These are phyloP conservation scores for Scytalidium sp. DNA, from an alignment of 2,329 filamentous ascomycete species.

Conservation along the genomic window DNA sequence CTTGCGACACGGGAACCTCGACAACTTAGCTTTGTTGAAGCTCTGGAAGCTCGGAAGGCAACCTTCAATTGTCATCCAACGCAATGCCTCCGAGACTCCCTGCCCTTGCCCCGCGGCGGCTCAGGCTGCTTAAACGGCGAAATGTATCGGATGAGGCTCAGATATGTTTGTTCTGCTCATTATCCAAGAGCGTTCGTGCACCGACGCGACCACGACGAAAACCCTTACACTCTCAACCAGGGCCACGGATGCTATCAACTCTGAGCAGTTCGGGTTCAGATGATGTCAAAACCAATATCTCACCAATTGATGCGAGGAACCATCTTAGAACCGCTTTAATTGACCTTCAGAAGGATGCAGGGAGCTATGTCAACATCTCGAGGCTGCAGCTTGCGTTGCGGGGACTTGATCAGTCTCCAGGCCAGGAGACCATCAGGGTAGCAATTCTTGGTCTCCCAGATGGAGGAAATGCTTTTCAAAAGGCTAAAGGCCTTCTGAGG, in stretches of 20 bases:
- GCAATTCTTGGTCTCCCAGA: slow-evolving; percentile 50
- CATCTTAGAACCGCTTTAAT: slow-evolving; percentile 41
- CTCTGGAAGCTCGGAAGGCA: neutral
- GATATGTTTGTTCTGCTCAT: neutral
- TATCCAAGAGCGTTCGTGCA: slow-evolving; percentile 2
- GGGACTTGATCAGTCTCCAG: slow-evolving; percentile 55
- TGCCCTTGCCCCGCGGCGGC: slow-evolving; percentile 16
- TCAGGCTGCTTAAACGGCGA: slow-evolving; percentile 8
- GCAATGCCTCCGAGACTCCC: slow-evolving; percentile 29
- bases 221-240: neutral
- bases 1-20: slow-evolving; percentile 2
- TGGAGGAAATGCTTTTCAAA: slow-evolving; percentile 33
- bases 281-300: neutral
- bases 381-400: slow-evolving; percentile 69
- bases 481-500: slow-evolving; percentile 64
- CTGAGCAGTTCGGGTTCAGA: neutral
- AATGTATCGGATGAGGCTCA: neutral
- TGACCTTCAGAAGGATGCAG: slow-evolving; percentile 58
- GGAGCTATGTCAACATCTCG: slow-evolving; percentile 63
- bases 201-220: neutral
- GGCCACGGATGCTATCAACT: neutral
- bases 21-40: slow-evolving; percentile 1
- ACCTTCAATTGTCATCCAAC: slow-evolving; percentile 11
- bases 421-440: slow-evolving; percentile 55
- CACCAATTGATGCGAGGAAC: slow-evolving; percentile 7